Base-by-base conservation (phyloP, 2,329 filamentous ascomycete genomes). In the Colletotrichum higginsianum region DNA sequence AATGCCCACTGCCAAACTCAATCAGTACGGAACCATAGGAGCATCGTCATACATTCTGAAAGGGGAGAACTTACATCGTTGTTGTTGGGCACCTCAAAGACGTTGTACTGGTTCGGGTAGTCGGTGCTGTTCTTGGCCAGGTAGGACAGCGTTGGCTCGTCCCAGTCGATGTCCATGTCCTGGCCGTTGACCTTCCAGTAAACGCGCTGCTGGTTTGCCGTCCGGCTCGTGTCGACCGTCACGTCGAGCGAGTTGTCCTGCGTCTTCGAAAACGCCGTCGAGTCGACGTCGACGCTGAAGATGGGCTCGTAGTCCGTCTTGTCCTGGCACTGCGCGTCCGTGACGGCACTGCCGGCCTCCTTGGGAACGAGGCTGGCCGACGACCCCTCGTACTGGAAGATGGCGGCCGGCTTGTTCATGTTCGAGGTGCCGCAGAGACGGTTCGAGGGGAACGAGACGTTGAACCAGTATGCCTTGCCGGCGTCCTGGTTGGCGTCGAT, bases 131-230 rank as follows among this genome's bases (percentile, higher is more conserved):
- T 57, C 53, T 72, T 67, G 6, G 68, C 71, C 0, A 73, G 40
- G n/a, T 73, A 73, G 5, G 82, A 76, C 4, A 85, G 77, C 9
- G 82, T 80, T 0, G 84, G 84, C 42, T 82, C 78, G 50, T 80
- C 78, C 84, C 84, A 86, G 38, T 82, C 76, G 7, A 84, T 78
- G 26, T 80, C 77, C 61, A 85, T 80, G 7, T 77, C 62, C 18
- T 77, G 76, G 35, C 76, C 75, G 49, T 81, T 78, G n/a, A 83
- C 78, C 49, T 78, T 78, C 81, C 81, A 83, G 75, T 76, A 74
- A 61, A 75, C 72, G 72, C 64, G 71, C 73, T 71, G 74, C 67
- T 70, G 67, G 73, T 72, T 71, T 73, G 72, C 65, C 13, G 74
- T 64, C 71, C 74, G 74, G 40, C 71, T 66, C 42, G 70, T 71